Conservation (phyloP, 1,139 yeast species). For the Kurtzmaniella quercitrusa region DNA sequence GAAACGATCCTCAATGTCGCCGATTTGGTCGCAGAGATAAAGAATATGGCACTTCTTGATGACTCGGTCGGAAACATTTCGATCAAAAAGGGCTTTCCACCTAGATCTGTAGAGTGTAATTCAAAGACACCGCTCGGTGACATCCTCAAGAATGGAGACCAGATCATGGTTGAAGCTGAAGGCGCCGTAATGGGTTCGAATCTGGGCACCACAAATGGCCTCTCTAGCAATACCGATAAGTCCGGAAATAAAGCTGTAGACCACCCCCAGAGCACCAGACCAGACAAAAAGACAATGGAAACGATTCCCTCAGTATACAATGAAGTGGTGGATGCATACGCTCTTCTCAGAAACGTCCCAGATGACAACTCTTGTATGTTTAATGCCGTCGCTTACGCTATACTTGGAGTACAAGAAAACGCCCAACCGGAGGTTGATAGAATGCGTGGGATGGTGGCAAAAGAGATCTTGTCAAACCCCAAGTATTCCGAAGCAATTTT, state of each 20-base stretch:
- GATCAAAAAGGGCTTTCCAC: conserved; percentile 61
- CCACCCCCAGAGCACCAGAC: background rate
- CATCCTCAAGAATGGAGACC: conserved; percentile 36
- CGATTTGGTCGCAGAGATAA: conserved; percentile 17
- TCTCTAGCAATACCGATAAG: too few relatives aligned
- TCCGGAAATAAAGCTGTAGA: too few relatives aligned
- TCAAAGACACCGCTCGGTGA: background rate
- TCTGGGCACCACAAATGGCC: too few relatives aligned
- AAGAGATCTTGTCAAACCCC: conserved; percentile 41
- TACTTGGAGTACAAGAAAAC: conserved; percentile 22
- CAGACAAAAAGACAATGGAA: background rate
- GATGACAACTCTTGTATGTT: conserved; percentile 82
- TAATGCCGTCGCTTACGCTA: conserved; percentile 59
- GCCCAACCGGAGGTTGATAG: conserved; percentile 11
- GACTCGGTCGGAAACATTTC: conserved; percentile 10
- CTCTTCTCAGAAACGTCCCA: conserved; percentile 58
- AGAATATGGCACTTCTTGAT: conserved; percentile 13
- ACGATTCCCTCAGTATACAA: conserved; percentile 25
- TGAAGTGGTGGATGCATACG: conserved; percentile 17
- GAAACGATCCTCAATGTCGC: conserved; percentile 9
- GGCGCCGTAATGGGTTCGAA: conserved; percentile 1
- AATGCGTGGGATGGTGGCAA: conserved; percentile 45
- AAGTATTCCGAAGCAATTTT: conserved; percentile 55
- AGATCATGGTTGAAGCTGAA: conserved; percentile 33
- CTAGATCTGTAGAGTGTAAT: conserved; percentile 14